These are phyloP conservation scores for Asclepias syriaca DNA, from an alignment of 257 asterid genomes.

Conservation along the genomic window DNA sequence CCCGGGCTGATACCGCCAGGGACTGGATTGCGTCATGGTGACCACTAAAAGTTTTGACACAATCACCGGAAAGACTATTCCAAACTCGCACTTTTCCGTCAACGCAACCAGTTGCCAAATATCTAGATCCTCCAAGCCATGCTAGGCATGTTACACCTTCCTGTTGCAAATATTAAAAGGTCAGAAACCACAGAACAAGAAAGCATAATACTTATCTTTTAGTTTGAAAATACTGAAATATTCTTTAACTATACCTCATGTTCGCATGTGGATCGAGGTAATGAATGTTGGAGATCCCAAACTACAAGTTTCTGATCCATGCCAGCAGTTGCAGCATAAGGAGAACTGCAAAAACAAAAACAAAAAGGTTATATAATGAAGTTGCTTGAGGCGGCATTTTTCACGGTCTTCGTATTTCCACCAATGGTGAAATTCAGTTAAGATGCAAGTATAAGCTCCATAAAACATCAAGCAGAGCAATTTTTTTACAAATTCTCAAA, in stretches of 20 bases:
- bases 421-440: neutral
- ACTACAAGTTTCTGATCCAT: slow-evolving; percentile 78
- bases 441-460: no score
- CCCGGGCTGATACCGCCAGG: slow-evolving; percentile 41
- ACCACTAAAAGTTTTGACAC: slow-evolving; percentile 57
- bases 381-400: neutral
- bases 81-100: slow-evolving; percentile 77
- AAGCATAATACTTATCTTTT: neutral
- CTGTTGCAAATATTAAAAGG: slow-evolving; percentile 25
- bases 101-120: slow-evolving; percentile 60
- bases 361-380: neutral
- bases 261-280: slow-evolving; percentile 75
- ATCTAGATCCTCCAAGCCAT: slow-evolving; percentile 61
- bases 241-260: slow-evolving; percentile 46
- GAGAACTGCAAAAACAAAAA: slow-evolving; percentile 37
- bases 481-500: neutral
- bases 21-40: slow-evolving; percentile 64
- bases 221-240: no score
- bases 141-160: slow-evolving; percentile 63
- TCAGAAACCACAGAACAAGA: neutral
- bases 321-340: slow-evolving; percentile 84
- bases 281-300: slow-evolving; percentile 67
- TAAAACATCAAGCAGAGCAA: no score
- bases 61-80: slow-evolving; percentile 80
- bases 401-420: neutral